Evolutionary conservation across 371 early-diverging fungal genomes (phyloP).

Genomic region (Mycotypha africana): DNA sequence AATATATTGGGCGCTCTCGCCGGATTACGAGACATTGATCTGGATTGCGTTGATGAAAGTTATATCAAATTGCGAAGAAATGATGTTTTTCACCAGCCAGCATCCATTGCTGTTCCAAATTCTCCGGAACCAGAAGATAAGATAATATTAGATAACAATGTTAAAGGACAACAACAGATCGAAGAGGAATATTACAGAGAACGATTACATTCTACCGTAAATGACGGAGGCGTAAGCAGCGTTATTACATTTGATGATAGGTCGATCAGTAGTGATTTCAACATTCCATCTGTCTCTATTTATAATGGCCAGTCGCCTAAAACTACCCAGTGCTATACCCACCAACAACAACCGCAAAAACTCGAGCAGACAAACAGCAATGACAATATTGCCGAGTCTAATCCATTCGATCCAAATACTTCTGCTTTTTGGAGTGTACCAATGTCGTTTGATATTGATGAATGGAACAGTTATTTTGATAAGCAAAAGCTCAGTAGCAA

Average conservation of each 20-base stretch:
- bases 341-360: background rate
- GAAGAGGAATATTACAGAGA: constrained; percentile 17
- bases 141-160: too few relatives aligned
- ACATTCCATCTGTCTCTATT: too few relatives aligned
- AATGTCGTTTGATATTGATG: constrained; percentile 28
- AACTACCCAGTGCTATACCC: background rate
- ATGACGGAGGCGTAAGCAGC: too few relatives aligned
- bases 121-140: constrained; percentile 24
- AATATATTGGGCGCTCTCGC: constrained; percentile 43
- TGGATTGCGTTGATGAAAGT: constrained; percentile 26
- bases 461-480: constrained; percentile 27
- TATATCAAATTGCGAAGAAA: background rate
- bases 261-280: too few relatives aligned
- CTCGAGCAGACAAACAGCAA: too few relatives aligned
- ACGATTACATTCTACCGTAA: too few relatives aligned
- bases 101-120: constrained; percentile 30
- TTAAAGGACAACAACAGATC: background rate
- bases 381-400: background rate
- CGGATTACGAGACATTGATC: constrained; percentile 41
- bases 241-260: too few relatives aligned
- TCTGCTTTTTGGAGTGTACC: constrained; percentile 29
- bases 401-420: constrained; percentile 16
- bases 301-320: background rate
- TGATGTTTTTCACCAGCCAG: background rate
- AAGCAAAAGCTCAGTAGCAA: too few relatives aligned